Evolutionary conservation across 345 rosid species (phyloP).

Genomic region (Eucalyptus cloeziana): DNA sequence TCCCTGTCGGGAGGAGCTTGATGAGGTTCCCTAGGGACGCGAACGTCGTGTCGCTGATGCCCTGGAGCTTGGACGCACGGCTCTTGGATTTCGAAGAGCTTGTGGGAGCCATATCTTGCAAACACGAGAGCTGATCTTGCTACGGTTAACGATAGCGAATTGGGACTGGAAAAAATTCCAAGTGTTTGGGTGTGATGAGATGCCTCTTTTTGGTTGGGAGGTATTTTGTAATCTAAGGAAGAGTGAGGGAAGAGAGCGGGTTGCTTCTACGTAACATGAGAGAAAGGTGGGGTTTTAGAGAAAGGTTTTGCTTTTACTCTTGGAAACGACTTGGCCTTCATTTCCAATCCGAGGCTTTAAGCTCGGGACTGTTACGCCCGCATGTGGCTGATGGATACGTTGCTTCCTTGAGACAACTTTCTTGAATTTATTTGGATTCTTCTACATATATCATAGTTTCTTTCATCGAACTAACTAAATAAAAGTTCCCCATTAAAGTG

Average conservation of each 20-base stretch:
- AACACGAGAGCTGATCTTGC: not conserved
- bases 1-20: constrained; percentile 88
- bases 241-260: not conserved
- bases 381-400: not conserved
- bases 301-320: not conserved
- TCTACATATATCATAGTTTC: not conserved
- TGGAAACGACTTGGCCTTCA: not conserved
- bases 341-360: not conserved
- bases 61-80: not conserved
- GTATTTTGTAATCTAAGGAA: not conserved
- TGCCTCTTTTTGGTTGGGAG: not conserved
- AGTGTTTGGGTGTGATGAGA: not conserved
- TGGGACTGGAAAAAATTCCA: not conserved
- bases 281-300: not conserved
- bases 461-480: not conserved
- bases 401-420: not conserved
- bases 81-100: constrained; percentile 4
- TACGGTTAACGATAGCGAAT: not conserved
- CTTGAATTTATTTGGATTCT: not conserved
- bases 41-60: constrained; percentile 30
- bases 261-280: constrained; percentile 12
- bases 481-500: not conserved
- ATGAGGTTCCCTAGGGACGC: constrained; percentile 54
- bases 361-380: not conserved
- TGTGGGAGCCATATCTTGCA: not conserved